These are phyloP conservation scores for Codiaeum variegatum DNA, from an alignment of 441 rosid genomes.

Conservation along the genomic window DNA sequence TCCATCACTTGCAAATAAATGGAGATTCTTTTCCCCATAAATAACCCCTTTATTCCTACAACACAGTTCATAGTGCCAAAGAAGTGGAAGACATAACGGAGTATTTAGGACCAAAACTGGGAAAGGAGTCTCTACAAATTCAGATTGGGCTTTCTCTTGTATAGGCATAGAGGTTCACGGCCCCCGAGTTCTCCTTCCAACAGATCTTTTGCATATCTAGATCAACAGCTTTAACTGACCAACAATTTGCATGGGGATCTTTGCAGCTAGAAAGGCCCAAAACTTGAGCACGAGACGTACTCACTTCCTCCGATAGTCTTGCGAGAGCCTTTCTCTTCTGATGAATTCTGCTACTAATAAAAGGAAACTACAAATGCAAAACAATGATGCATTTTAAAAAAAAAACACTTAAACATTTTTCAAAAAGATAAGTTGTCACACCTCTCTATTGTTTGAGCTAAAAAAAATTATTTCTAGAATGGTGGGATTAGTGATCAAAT, in stretches of 20 bases:
- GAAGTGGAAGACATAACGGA: not conserved
- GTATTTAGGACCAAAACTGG: conserved; percentile 3
- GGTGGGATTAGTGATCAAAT: conserved; percentile 67
- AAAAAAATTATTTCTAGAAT: conserved; percentile 64
- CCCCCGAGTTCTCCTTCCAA: conserved; percentile 48
- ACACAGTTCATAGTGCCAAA: conserved; percentile 16
- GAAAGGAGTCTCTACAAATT: conserved; percentile 39
- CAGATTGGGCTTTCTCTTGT: conserved; percentile 48
- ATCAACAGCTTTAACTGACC: conserved; percentile 50
- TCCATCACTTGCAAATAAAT: conserved; percentile 46
- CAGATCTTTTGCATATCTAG: conserved; percentile 55
- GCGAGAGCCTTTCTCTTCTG: conserved; percentile 17
- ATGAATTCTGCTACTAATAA: conserved; percentile 30
- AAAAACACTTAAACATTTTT: not conserved
- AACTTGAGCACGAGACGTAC: conserved; percentile 24
- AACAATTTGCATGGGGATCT: conserved; percentile 55
- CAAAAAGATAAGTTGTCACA: conserved; percentile 24
- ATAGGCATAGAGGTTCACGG: conserved; percentile 54
- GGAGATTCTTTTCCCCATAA: conserved; percentile 40
- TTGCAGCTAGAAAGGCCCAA: conserved; percentile 68
- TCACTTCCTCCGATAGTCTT: conserved; percentile 21
- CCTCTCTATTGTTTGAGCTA: conserved; percentile 82
- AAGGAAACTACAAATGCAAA: conserved; percentile 54
- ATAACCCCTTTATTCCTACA: conserved; percentile 50
- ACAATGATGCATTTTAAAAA: conserved; percentile 5